Evolutionary conservation across 257 asterid genomes (phyloP), one percentile per base, ranked within the genome.

Genomic region (Leonotis leonurus): DNA sequence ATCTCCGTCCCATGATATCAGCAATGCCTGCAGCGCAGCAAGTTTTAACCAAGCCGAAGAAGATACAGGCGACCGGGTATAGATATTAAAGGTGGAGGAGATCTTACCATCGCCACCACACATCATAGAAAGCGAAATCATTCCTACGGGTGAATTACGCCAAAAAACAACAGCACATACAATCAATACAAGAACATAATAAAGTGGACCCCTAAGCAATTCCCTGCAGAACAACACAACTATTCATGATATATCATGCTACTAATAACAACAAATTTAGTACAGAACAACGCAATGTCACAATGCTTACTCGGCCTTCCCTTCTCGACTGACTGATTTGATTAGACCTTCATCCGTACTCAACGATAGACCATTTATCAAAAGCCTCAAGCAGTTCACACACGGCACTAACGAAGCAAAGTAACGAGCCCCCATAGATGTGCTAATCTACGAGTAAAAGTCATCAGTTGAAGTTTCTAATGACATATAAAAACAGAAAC

Each of bases 101-200:
- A 2, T 60, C 77, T 67, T 78, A 92, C 97, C 99, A 75, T 92
- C 99, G 5, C 99, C 99, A 32, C 81, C 99, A 40, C 99, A 89
- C 99, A 92, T 89, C 97, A 92, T 89, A 12, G 97, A 83, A 53
- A 92, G 70, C 0, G 97, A 76, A 50, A 89, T 70, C 70, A 92
- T 89, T 69, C 97, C 99, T 62, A 83, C 77, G 0, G 99, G 99
- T 26, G 99, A 89, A 14, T 92, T 88, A 2, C 99, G 94, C 99
- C 99, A 92, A 74, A 89, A 92, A 43, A 77, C 65, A 35, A 80
- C 56, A 0, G 96, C 85, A 70, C 87, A 66, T 52, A 89, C 4
- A 36, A 92, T 89, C 70, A 92, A 70, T 44, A 85, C 83, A 6
- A 86, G 56, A 35, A 92, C 99, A 63, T 92, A 92, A 70, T 75